A percentile compares a stretch with the other conserved stretches of the same genome.
phyloP scores from a whole-genome alignment of 495 filamentous ascomycete species.

The Trichodelitschia bisporula region DNA sequence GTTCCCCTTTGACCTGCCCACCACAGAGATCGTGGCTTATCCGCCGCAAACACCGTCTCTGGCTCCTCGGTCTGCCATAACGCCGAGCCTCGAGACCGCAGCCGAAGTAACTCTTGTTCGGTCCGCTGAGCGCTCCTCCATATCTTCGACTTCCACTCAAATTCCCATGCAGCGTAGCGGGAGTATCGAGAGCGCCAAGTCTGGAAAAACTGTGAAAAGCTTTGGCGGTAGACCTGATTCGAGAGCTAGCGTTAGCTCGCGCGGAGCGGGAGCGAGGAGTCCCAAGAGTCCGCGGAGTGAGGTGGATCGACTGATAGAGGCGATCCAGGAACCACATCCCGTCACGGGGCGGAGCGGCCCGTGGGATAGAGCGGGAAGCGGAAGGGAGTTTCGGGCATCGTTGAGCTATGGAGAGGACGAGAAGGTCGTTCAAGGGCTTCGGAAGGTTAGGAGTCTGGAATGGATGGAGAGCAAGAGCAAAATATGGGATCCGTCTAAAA shows the following conservation, averaged over 20 bases:
- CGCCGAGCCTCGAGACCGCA: too few species aligned
- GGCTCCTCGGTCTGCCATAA: too few species aligned
- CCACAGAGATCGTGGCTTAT: too few species aligned
- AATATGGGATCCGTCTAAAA: conserved; percentile 2
- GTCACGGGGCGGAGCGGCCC: conserved; percentile 13
- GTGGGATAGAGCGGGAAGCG: conserved; percentile 4
- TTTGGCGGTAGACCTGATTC: too few species aligned
- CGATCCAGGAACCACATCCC: conserved; percentile 36
- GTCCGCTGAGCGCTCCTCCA: too few species aligned
- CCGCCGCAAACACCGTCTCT: too few species aligned
- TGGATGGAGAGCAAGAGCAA: too few species aligned
- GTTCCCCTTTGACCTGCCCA: conserved; percentile 39
- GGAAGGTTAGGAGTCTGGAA: too few species aligned
- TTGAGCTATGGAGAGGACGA: conserved; percentile 4
- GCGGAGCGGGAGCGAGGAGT: conserved; percentile 24
- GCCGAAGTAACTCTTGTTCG: too few species aligned
- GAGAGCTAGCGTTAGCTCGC: too few species aligned
- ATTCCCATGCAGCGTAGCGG: conserved; percentile 1
- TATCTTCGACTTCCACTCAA: too few species aligned
- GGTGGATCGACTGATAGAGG: conserved; percentile 50
- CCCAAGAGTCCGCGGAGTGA: conserved; percentile 35
- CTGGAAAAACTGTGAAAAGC: conserved; percentile 22
- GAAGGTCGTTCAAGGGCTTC: too few species aligned
- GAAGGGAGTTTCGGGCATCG: conserved; percentile 5
- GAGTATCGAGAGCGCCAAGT: conserved; percentile 19